Conservation (phyloP, 2,329 filamentous ascomycete species). For the Cordyceps farinosa region DNA sequence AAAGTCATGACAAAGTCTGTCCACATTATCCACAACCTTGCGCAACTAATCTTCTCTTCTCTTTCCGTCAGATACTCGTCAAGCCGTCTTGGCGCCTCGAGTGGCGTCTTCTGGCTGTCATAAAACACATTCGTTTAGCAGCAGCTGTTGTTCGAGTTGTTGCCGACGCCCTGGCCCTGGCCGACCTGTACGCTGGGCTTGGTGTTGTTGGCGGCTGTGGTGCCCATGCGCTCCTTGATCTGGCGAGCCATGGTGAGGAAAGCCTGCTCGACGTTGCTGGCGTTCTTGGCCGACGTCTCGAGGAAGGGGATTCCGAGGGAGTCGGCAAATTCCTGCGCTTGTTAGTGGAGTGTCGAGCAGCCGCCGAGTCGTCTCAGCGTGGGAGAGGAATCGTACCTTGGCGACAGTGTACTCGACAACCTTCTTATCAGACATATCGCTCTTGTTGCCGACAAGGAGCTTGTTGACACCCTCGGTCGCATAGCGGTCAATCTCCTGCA, state of each 20-base stretch:
- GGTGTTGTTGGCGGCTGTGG: constrained; percentile 91
- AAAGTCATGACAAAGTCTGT: constrained; percentile 18
- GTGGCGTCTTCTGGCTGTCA: background rate
- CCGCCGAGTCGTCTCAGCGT: background rate
- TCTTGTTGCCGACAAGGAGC: constrained; percentile 99
- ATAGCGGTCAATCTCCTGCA: constrained; percentile 99
- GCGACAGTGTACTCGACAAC: constrained; percentile 99
- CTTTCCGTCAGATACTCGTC: constrained; percentile 3
- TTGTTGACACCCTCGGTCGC: constrained; percentile 99
- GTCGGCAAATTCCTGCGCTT: constrained; percentile 87
- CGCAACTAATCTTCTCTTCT: constrained; percentile 2
- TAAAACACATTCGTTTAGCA: constrained; percentile 59
- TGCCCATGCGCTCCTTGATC: constrained; percentile 99
- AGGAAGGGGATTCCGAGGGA: constrained; percentile 98
- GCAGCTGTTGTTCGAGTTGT: constrained; percentile 79
- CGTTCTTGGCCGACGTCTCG: constrained; percentile 99
- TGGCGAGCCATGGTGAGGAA: constrained; percentile 99
- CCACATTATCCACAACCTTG: constrained; percentile 16
- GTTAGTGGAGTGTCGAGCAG: background rate
- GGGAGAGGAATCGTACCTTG: constrained; percentile 64
- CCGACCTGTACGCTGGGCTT: constrained; percentile 97
- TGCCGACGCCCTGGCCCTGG: constrained; percentile 89
- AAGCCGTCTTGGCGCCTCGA: background rate
- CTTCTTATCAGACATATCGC: constrained; percentile 99
- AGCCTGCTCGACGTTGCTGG: constrained; percentile 98